Evolutionary conservation across 805 yeast species (phyloP), one percentile per base, ranked within the genome.

Genomic region (Candida nanaspora): DNA sequence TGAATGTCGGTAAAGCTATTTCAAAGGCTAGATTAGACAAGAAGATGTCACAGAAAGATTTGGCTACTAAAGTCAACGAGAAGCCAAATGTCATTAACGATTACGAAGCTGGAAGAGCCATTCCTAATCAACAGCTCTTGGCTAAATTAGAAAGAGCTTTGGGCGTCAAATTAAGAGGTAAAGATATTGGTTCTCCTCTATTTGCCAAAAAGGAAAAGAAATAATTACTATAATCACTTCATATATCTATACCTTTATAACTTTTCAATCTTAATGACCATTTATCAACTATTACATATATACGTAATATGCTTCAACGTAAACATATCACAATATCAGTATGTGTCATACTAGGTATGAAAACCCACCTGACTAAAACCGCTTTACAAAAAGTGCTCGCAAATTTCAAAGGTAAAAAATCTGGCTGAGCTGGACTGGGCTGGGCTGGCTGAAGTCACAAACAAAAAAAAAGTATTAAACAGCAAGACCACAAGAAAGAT

Each of bases 111-210:
- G 97, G 96, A 44, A 80, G 95, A 61, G 98, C 96, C 35, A 78
- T 84, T 50, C 98, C 98, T 43, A 89, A 86, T 70, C 98, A 93
- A 71, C 98, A 89, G 67, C 66, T 93, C 40, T 74, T 93, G 56
- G 89, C 83, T 41, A 93, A 93, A 70, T 68, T 93, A 63, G 98
- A 93, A 70, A 78, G 96, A 65, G 94, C 83, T 33, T 72, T 93
- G 54, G 98, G 98, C 51, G 83, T 93, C 48, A 93, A 88, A 69
- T 78, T 93, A 60, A 80, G 98, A 70, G 98, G 98, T 60, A 89
- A 91, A 70, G 84, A 82, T 65, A 84, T 93, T 56, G 98, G 98
- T 47, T 79, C 81, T 55, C 96, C 98, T 27, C 72, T 93, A 51
- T 75, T 75, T 52, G 72, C 67, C 42, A 74, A 73, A 69, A 76